Evolutionary conservation across 257 asterid species (phyloP), one percentile per base, ranked within the genome.

Genomic region (Primulina huaijiensis): DNA sequence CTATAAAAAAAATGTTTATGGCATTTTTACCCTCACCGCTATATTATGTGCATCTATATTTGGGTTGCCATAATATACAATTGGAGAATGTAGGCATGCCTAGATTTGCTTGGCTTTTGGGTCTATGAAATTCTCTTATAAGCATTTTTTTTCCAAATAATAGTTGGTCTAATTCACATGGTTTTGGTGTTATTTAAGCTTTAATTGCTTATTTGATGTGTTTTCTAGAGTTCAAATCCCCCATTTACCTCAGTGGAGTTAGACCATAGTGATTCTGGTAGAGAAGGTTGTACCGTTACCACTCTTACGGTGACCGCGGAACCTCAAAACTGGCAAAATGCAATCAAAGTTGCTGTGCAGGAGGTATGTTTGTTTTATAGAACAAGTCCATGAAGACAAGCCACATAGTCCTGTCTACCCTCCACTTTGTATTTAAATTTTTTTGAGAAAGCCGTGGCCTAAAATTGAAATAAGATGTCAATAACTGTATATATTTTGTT

Each of bases 211-310:
- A 86, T 74, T 72, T 75, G 59, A 68, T 38, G 74, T 68, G 38
- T 50, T 73, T 89, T 82, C 34, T 88, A 94, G 99, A 94, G 96
- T 79, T 91, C 99, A 81, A 89, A 94, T 79, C 99, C 97, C 59
- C 99, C 99, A 20, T 94, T 94, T 80, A 91, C 99, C 60, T 87
- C 99, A 6, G 96, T 94, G 68, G 99, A 94, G 69, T 82, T 94
- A 88, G 99, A 94, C 81, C 99, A 94, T 82, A 91, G 97, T 78
- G 99, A 94, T 74, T 94, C 99, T 67, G 99, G 96, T 79, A 88
- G 97, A 74, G 99, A 94, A 91, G 97, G 97, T 56, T 94, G 99
- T 83, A 94, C 97, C 14, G 97, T 91, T 65, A 94, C 97, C 67
- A 90, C 99, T 76, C 97, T 94, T 76, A 94, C 99, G 1, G 92